phyloP scores from a whole-genome alignment of 441 rosid genomes.

The Metrosideros polymorpha region DNA sequence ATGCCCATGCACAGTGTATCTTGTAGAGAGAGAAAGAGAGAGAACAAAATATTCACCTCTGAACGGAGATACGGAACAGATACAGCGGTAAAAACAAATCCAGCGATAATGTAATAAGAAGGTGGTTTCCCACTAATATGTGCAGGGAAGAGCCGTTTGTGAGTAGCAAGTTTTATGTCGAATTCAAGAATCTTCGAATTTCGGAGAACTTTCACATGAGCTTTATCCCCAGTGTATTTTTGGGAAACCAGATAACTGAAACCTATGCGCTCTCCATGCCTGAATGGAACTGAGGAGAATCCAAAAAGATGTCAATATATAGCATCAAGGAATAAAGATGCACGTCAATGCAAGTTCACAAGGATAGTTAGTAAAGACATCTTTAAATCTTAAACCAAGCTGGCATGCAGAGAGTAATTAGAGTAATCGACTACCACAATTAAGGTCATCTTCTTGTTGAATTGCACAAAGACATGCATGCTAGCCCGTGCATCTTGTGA shows the following conservation, averaged over 20 bases:
- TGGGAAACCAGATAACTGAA: constrained; percentile 93
- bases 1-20: background rate
- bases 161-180: constrained; percentile 75
- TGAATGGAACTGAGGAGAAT: constrained; percentile 68
- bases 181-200: constrained; percentile 46
- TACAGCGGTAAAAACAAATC: constrained; percentile 82
- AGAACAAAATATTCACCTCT: constrained; percentile 43
- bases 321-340: background rate
- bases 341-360: background rate
- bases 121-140: constrained; percentile 77
- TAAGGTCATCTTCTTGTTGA: background rate
- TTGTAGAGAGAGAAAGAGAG: background rate
- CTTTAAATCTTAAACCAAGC: background rate
- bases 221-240: constrained; percentile 80
- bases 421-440: background rate
- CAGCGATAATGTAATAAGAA: constrained; percentile 84
- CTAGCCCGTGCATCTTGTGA: background rate
- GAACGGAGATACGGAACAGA: constrained; percentile 94
- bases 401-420: background rate
- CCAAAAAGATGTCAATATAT: background rate
- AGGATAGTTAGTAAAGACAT: background rate
- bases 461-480: background rate
- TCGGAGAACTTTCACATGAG: constrained; percentile 67
- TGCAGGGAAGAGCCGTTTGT: constrained; percentile 74
- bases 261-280: constrained; percentile 91